phyloP scores from a whole-genome alignment of 129 eudicot genomes.

The Kitagawia praeruptora region DNA sequence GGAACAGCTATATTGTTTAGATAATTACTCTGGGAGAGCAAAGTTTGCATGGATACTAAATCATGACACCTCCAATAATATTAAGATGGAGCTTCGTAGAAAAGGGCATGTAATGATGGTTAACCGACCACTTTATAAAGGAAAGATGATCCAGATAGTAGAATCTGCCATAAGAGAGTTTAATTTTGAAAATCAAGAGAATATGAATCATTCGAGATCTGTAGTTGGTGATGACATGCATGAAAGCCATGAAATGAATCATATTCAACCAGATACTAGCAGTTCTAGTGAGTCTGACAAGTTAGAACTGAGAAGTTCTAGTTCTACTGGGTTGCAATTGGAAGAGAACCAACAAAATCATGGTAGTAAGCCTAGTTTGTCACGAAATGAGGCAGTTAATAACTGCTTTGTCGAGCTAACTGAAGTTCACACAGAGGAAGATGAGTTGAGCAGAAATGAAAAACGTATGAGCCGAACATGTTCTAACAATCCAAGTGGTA shows the following conservation, averaged over 20 bases:
- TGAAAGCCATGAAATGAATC: conserved; percentile 55
- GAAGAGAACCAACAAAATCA: conserved; percentile 24
- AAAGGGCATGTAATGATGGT: conserved; percentile 75
- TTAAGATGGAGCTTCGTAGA: conserved; percentile 68
- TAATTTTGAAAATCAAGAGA: conserved; percentile 28
- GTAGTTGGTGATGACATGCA: conserved; percentile 33
- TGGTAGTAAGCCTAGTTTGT: conserved; percentile 5
- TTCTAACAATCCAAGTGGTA: conserved; percentile 18
- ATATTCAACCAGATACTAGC: conserved; percentile 34
- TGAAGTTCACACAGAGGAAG: conserved; percentile 28
- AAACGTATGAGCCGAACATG: conserved; percentile 12
- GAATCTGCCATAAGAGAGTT: conserved; percentile 47
- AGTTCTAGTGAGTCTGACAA: conserved; percentile 55
- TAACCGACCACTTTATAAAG: conserved; percentile 68
- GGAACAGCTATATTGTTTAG: conserved; percentile 67
- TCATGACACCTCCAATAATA: conserved; percentile 65
- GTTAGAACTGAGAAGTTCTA: conserved; percentile 17
- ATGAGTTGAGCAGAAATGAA: conserved; percentile 22
- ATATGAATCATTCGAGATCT: conserved; percentile 14
- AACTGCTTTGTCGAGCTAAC: conserved; percentile 38
- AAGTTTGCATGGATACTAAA: conserved; percentile 79
- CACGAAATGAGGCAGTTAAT: conserved; percentile 24
- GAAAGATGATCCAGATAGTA: conserved; percentile 69
- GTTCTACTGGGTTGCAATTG: conserved; percentile 3
- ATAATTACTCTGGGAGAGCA: conserved; percentile 30